Percentiles rank a stretch among this genome's conserved stretches.
phyloP scores from a whole-genome alignment of 108 stramenopile genomes.

The Conticribra guillardii region DNA sequence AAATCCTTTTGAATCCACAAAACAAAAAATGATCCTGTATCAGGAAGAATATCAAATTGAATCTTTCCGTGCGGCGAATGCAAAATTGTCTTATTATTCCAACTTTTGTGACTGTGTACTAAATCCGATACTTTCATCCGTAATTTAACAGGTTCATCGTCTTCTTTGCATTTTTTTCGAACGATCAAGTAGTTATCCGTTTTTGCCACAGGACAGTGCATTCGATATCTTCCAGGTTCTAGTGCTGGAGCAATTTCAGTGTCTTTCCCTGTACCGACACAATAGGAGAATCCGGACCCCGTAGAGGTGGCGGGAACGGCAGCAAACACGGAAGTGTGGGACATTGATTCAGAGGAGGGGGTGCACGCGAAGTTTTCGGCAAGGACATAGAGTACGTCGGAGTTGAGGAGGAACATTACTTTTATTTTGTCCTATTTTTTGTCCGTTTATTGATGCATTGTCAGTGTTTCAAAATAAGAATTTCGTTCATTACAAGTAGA shows the following conservation, averaged over 20 bases:
- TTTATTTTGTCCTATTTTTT: slow-evolving; percentile 22
- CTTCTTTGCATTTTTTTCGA: slow-evolving; percentile 5
- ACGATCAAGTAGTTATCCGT: slow-evolving; percentile 37
- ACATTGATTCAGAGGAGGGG: slow-evolving; percentile 23
- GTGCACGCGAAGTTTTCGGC: slow-evolving; percentile 39
- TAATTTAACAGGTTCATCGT: slow-evolving; percentile 6
- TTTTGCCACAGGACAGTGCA: slow-evolving; percentile 45
- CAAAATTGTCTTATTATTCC: background rate
- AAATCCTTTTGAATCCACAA: slow-evolving; percentile 29
- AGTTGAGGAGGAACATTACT: slow-evolving; percentile 34
- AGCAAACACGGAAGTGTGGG: slow-evolving; percentile 22
- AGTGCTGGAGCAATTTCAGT: slow-evolving; percentile 22
- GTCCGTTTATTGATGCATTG: too few relatives aligned
- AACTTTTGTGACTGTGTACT: background rate
- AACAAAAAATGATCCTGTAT: slow-evolving; percentile 30
- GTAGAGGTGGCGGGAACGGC: slow-evolving; percentile 39
- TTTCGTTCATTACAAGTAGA: too few relatives aligned
- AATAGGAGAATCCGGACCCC: slow-evolving; percentile 41
- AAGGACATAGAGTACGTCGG: slow-evolving; percentile 31
- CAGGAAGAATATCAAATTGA: slow-evolving; percentile 29
- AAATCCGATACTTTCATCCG: slow-evolving; percentile 19
- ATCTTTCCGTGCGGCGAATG: slow-evolving; percentile 30
- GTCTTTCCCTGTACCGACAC: slow-evolving; percentile 25
- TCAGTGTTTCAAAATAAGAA: too few relatives aligned
- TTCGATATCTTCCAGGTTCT: slow-evolving; percentile 23